These are phyloP conservation scores for Stevia rebaudiana DNA, from an alignment of 140 eudicot genomes.

Conservation along the genomic window DNA sequence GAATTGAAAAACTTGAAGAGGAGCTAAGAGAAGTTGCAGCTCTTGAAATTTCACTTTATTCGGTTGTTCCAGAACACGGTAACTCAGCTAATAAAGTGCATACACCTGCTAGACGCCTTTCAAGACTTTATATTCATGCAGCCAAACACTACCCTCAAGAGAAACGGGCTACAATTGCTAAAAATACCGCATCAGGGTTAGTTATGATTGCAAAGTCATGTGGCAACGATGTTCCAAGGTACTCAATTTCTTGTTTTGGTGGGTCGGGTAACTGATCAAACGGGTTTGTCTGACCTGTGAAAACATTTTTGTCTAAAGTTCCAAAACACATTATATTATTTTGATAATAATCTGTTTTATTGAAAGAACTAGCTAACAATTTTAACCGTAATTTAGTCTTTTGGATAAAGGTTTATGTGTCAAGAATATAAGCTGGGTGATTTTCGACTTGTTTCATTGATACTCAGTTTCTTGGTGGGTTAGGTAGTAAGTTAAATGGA, in stretches of 20 bases:
- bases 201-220: slow-evolving; percentile 85
- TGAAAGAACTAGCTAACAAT: background rate
- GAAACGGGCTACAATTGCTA: slow-evolving; percentile 71
- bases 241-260: slow-evolving; percentile 8
- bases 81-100: slow-evolving; percentile 96
- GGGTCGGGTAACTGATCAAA: background rate
- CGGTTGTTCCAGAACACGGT: slow-evolving; percentile 86
- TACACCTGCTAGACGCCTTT: slow-evolving; percentile 98
- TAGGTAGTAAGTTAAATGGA: background rate
- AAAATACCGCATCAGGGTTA: slow-evolving; percentile 82
- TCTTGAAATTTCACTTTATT: slow-evolving; percentile 81
- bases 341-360: background rate
- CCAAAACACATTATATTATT: background rate
- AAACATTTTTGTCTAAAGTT: background rate
- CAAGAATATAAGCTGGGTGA: background rate
- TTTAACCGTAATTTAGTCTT: background rate
- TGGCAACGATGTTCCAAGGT: slow-evolving; percentile 92
- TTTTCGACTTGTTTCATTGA: background rate
- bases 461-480: background rate
- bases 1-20: slow-evolving; percentile 77
- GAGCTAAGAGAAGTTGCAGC: slow-evolving; percentile 98
- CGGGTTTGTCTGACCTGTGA: background rate
- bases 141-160: slow-evolving; percentile 84
- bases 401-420: background rate
- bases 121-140: slow-evolving; percentile 77